These are phyloP conservation scores for Juncus effusus DNA, from an alignment of 176 grass and related monocot species.

Conservation along the genomic window DNA sequence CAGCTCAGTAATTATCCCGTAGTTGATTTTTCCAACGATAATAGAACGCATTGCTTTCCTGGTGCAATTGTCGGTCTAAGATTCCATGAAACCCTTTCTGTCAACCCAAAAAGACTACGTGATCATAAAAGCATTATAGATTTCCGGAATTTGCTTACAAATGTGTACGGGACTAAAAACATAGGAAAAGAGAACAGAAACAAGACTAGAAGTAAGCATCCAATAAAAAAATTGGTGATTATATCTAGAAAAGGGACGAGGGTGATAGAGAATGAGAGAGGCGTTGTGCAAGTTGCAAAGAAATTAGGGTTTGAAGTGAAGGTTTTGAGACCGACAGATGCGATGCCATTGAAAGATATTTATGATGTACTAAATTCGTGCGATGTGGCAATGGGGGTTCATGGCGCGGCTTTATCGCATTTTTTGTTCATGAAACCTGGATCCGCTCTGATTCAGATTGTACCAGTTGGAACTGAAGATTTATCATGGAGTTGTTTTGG, in stretches of 20 bases:
- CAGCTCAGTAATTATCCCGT: conserved; percentile 32
- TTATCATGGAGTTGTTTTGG: conserved; percentile 42
- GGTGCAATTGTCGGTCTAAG: conserved; percentile 50
- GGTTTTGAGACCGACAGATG: conserved; percentile 37
- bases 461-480: conserved; percentile 35
- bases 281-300: conserved; percentile 9
- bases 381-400: conserved; percentile 72
- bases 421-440: conserved; percentile 58
- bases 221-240: conserved; percentile 37
- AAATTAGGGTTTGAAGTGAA: conserved; percentile 50
- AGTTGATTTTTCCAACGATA: conserved; percentile 51
- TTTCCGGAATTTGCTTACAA: conserved; percentile 42
- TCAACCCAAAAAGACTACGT: conserved; percentile 20
- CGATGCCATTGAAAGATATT: conserved; percentile 22
- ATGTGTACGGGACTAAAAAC: conserved; percentile 10
- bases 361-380: conserved; percentile 39
- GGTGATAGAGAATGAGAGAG: conserved; percentile 59
- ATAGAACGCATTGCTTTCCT: conserved; percentile 50
- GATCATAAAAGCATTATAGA: conserved; percentile 42
- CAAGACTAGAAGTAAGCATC: not conserved
- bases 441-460: conserved; percentile 42
- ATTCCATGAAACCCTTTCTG: conserved; percentile 47
- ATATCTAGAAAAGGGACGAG: conserved; percentile 52
- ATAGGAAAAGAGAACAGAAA: too few species aligned
- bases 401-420: conserved; percentile 68